Evolutionary conservation across 169 alveolate species (phyloP).

Genomic region (Plasmodium fragile): DNA sequence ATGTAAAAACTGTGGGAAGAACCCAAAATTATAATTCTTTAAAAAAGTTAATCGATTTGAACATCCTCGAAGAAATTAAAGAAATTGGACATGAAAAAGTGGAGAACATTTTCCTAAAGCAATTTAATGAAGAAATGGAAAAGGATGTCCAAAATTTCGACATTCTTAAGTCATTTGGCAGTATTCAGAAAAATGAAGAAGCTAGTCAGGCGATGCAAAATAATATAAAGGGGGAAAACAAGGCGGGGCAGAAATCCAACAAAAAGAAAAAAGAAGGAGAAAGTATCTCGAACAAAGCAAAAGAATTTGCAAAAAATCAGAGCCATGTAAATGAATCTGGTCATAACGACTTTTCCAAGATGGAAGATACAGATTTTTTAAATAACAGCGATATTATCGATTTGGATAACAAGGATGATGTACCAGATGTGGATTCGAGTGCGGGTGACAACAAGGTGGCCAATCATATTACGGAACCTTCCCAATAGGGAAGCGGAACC

Average conservation of each 20-base stretch:
- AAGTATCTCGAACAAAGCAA: neutral
- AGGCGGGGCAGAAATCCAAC: neutral
- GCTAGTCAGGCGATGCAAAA: neutral
- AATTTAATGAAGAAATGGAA: slow-evolving; percentile 66
- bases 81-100: slow-evolving; percentile 71
- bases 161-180: neutral
- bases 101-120: slow-evolving; percentile 55
- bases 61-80: slow-evolving; percentile 68
- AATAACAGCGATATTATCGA: slow-evolving; percentile 13
- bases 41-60: slow-evolving; percentile 67
- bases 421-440: neutral
- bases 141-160: slow-evolving; percentile 61
- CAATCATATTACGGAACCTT: neutral
- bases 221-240: neutral
- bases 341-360: slow-evolving; percentile 7
- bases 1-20: slow-evolving; percentile 31
- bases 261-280: neutral
- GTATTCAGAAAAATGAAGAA: neutral
- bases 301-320: neutral
- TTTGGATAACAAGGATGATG: neutral
- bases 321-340: neutral
- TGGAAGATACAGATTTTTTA: slow-evolving; percentile 20
- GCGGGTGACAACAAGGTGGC: neutral
- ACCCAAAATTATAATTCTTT: slow-evolving; percentile 68
- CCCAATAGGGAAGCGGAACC: neutral